These are phyloP conservation scores for Nevesoporus exiguus DNA, from an alignment of 768 basidiomycete species.

Conservation along the genomic window DNA sequence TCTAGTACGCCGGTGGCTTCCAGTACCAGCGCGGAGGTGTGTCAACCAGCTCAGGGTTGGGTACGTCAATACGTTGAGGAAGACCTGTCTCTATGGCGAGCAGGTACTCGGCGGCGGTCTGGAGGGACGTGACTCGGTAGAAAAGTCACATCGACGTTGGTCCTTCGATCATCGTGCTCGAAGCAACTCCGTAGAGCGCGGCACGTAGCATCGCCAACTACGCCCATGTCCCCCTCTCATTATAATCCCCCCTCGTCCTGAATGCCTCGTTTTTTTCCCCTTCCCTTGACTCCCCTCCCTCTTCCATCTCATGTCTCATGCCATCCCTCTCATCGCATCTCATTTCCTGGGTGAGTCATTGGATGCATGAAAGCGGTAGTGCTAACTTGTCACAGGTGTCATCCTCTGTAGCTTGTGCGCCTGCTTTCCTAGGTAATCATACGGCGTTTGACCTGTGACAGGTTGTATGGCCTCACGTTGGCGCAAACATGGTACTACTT, in stretches of 20 bases:
- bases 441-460: slow-evolving; percentile 6
- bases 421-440: not conserved
- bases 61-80: not conserved
- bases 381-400: slow-evolving; percentile 25
- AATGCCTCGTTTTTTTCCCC: slow-evolving; percentile 1
- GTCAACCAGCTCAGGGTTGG: not conserved
- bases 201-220: slow-evolving; percentile 24
- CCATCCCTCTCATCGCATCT: slow-evolving; percentile 24
- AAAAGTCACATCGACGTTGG: slow-evolving; percentile 6
- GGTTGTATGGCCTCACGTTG: slow-evolving; percentile 36
- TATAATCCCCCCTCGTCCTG: slow-evolving; percentile 3
- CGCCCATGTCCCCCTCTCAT: slow-evolving; percentile 5
- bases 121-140: not conserved
- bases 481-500: slow-evolving; percentile 36
- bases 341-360: slow-evolving; percentile 27
- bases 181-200: slow-evolving; percentile 31
- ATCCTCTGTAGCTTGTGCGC: slow-evolving; percentile 32
- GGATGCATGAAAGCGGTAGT: not conserved
- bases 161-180: slow-evolving; percentile 32
- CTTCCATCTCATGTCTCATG: slow-evolving; percentile 20
- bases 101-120: not conserved
- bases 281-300: not conserved
- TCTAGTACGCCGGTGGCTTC: not conserved
- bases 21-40: not conserved
- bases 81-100: not conserved